Conservation (phyloP, 2,329 filamentous ascomycete genomes). For the Pestalotiopsis sp. region DNA sequence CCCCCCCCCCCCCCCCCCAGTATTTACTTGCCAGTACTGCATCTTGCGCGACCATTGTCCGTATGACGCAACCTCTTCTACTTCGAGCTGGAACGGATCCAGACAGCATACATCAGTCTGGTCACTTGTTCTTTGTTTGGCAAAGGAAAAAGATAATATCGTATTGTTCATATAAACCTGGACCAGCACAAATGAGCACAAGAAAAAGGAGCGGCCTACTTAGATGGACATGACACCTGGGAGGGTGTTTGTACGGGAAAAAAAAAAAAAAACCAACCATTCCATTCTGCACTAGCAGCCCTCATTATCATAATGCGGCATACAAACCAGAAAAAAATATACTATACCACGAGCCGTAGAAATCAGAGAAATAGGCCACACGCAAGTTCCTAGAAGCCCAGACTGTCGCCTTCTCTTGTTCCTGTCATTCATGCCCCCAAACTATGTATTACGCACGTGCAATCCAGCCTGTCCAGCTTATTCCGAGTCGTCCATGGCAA, state of each 20-base stretch:
- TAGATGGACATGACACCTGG: too few relatives aligned
- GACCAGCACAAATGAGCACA: too few relatives aligned
- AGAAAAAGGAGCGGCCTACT: too few relatives aligned
- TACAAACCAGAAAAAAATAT: neutral
- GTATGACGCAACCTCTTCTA: neutral
- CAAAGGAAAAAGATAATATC: neutral
- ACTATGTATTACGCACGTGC: neutral
- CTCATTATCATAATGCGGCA: neutral
- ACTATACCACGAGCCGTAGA: neutral
- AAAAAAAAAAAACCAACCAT: too few relatives aligned
- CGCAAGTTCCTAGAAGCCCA: neutral
- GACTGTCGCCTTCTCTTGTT: neutral
- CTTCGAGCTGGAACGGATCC: neutral
- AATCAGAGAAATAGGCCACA: neutral
- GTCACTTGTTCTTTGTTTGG: neutral
- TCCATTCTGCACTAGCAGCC: neutral
- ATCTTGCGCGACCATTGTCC: neutral
- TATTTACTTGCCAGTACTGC: too few relatives aligned
- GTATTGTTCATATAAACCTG: too few relatives aligned
- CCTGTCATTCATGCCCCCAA: neutral
- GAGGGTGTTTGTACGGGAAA: too few relatives aligned
- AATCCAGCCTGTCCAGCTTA: conserved; percentile 18
- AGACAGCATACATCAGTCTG: too few relatives aligned
- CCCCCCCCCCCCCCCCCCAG: too few relatives aligned
- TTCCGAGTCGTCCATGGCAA: conserved; percentile 48